phyloP scores from a whole-genome alignment of 495 filamentous ascomycete genomes.

The Neurospora sp. region DNA sequence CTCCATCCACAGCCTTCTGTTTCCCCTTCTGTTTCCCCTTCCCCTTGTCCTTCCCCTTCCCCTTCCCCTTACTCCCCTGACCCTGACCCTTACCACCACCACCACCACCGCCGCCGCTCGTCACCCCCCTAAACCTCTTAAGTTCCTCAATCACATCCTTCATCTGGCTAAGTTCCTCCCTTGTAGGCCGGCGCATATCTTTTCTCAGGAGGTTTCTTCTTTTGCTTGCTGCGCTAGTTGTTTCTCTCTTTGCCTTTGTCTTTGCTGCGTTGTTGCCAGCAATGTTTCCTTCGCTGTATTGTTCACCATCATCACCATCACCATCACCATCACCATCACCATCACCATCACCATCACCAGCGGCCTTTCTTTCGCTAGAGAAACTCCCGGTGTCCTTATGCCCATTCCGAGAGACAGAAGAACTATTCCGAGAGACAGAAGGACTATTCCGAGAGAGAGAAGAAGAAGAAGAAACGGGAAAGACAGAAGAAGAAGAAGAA shows the following conservation, averaged over 20 bases:
- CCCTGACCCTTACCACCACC: too few species aligned
- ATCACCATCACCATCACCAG: background rate
- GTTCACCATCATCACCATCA: background rate
- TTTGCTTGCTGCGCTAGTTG: background rate
- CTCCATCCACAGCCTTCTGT: background rate
- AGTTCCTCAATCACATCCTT: constrained; percentile 29
- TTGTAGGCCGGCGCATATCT: constrained; percentile 10
- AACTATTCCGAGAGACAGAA: background rate
- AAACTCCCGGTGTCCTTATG: background rate
- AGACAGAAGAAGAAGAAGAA: too few species aligned
- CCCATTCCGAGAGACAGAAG: background rate
- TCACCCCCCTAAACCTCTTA: constrained; percentile 23
- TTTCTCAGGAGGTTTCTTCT: background rate
- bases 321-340: background rate
- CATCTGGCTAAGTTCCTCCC: constrained; percentile 18
- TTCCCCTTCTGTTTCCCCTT: background rate
- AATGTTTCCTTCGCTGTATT: background rate
- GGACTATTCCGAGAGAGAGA: too few species aligned
- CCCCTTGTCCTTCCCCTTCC: background rate
- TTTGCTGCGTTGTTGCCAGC: too few species aligned
- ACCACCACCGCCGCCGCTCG: background rate
- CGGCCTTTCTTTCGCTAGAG: background rate
- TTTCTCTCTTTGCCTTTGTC: too few species aligned
- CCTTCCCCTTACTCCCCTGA: background rate
- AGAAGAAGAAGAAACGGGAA: too few species aligned